phyloP scores from a whole-genome alignment of 192 early-diverging fungal species.

The Gaertneriomyces semiglobifer region DNA sequence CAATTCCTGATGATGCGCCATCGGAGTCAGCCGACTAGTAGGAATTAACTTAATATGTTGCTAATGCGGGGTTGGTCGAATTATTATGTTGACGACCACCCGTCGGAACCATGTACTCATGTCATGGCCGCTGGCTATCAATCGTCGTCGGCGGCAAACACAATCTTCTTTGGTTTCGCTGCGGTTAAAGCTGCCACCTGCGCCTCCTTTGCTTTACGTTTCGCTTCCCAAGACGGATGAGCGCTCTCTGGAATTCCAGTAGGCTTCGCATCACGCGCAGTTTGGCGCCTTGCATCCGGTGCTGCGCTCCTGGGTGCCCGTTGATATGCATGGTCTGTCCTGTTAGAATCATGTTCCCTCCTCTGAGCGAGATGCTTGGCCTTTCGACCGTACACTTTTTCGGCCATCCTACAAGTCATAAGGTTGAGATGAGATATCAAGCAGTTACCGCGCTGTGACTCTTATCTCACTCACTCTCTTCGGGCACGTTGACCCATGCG shows the following conservation, averaged over 20 bases:
- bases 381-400: slow-evolving; percentile 34
- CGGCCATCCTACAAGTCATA: slow-evolving; percentile 30
- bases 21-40: too few relatives aligned
- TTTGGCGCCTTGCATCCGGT: background rate
- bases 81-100: too few relatives aligned
- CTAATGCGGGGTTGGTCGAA: too few relatives aligned
- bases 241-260: slow-evolving; percentile 24
- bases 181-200: slow-evolving; percentile 4
- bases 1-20: too few relatives aligned
- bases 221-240: slow-evolving; percentile 42
- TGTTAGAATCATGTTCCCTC: background rate
- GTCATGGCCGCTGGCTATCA: too few relatives aligned
- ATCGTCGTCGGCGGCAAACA: slow-evolving; percentile 34
- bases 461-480: slow-evolving; percentile 30
- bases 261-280: slow-evolving; percentile 11
- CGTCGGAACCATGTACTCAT: too few relatives aligned
- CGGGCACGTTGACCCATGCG: slow-evolving; percentile 42
- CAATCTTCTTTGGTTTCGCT: slow-evolving; percentile 35
- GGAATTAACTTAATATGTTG: too few relatives aligned
- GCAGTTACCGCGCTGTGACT: background rate
- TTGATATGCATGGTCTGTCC: background rate
- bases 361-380: slow-evolving; percentile 37
- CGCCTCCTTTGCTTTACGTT: slow-evolving; percentile 31
- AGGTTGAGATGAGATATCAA: slow-evolving; percentile 7
- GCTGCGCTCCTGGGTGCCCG: background rate